Base-by-base conservation (phyloP, 345 rosid species). In the Euphorbia peplus region DNA sequence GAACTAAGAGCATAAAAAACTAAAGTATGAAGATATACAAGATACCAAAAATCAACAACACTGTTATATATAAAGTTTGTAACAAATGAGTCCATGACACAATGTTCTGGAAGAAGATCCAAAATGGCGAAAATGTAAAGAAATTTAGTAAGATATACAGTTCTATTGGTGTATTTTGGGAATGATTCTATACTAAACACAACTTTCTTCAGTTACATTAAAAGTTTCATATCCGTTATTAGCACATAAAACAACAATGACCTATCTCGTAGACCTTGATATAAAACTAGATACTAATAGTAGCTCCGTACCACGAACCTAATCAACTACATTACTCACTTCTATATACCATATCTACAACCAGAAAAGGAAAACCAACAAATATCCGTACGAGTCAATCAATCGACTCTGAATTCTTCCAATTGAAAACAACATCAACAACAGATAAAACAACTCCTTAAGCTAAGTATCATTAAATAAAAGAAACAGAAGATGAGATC, bases 401-500 rank as follows among this genome's bases (percentile, higher is more conserved):
- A 39, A 39, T 3, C 21, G 19, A 18, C 14, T 2, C 2, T 50
- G 22, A 54, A 24, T 54, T 54, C 42, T 15, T 59, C n/a, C 44
- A 59, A n/a, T 32, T 59, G 18, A 42, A n/a, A 1, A 19, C 16
- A 8, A 30, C 16, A 28, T 16, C 32, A 30, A 7, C 63, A 58
- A 9, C 35, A 7, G 10, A 5, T 8, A 56, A 26, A 26, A n/a
- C n/a, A n/a, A n/a, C n/a, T 56, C 28, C 60, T 56, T 56, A 28
- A 56, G n/a, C n/a, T 28, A 26, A n/a, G n/a, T n/a, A n/a, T n/a
- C n/a, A n/a, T n/a, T n/a, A n/a, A n/a, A n/a, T n/a, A n/a, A n/a
- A 18, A 39, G 1, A 39, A 69, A 24, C 57, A 47, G 18, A 29
- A 3, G n/a, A 60, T 14, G 28, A 51, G 73, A 61, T 60, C 67